Percentiles rank a stretch among this genome's conserved stretches.
Conservation (phyloP, 2,329 filamentous ascomycete genomes). For the Arthrocladium fulminans region DNA sequence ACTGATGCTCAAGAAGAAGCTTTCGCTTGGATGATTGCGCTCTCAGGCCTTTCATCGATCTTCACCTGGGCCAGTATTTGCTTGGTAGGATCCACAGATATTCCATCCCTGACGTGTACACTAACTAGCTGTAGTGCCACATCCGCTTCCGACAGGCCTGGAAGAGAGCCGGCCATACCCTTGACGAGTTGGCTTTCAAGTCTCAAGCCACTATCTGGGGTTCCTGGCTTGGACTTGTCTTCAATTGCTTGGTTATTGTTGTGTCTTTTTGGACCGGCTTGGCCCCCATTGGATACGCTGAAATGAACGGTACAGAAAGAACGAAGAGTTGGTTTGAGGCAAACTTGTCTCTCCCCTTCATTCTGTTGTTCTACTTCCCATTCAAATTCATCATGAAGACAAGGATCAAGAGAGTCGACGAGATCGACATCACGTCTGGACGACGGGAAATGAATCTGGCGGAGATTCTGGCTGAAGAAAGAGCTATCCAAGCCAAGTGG, state of each 20-base stretch:
- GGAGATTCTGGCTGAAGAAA: constrained; percentile 69
- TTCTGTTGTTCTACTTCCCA: constrained; percentile 48
- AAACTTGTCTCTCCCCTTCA: constrained; percentile 26
- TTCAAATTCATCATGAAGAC: constrained; percentile 73
- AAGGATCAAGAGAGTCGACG: constrained; percentile 54
- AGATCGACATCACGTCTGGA: constrained; percentile 83
- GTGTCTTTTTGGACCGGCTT: constrained; percentile 39
- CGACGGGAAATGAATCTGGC: constrained; percentile 74
- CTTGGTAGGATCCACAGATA: constrained; percentile 24
- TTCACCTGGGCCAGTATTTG: constrained; percentile 67
- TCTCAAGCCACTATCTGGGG: constrained; percentile 54
- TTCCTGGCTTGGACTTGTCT: constrained; percentile 51
- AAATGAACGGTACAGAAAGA: constrained; percentile 19
- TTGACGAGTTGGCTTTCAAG: constrained; percentile 57
- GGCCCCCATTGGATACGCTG: constrained; percentile 22
- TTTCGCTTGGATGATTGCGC: constrained; percentile 70
- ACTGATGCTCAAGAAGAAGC: constrained; percentile 35
- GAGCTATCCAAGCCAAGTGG: constrained; percentile 62
- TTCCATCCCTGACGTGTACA: too few species aligned
- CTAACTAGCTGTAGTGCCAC: background rate
- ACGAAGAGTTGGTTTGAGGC: constrained; percentile 25
- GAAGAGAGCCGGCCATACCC: constrained; percentile 46
- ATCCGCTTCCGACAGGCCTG: constrained; percentile 50
- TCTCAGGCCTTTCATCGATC: constrained; percentile 64
- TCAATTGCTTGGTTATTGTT: constrained; percentile 48